Percentiles rank a stretch among this genome's conserved stretches.
These are phyloP conservation scores for Magnolia officinalis DNA, from an alignment of 164 flowering plant genomes.

Conservation along the genomic window DNA sequence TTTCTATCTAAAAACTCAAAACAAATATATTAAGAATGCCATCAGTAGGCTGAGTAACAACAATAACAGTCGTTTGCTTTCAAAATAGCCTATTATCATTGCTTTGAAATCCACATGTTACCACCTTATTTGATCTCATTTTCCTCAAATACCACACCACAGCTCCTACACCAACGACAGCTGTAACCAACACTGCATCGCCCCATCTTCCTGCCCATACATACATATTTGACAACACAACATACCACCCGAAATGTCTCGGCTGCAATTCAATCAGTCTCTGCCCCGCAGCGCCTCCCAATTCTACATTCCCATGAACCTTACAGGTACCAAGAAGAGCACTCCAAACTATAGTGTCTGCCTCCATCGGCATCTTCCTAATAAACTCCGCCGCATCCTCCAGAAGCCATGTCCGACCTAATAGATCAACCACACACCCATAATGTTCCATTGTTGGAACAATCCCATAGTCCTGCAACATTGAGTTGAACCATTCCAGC, in stretches of 20 bases:
- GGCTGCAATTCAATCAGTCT: slow-evolving; percentile 57
- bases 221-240: slow-evolving; percentile 52
- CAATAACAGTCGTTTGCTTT: slow-evolving; percentile 11
- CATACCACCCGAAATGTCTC: slow-evolving; percentile 57
- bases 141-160: slow-evolving; percentile 66
- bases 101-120: slow-evolving; percentile 85
- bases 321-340: slow-evolving; percentile 77
- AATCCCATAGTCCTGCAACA: slow-evolving; percentile 37
- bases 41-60: no score
- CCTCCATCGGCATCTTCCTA: slow-evolving; percentile 59
- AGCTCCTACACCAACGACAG: slow-evolving; percentile 55
- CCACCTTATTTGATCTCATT: slow-evolving; percentile 73
- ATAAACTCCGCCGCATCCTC: slow-evolving; percentile 50
- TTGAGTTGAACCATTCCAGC: slow-evolving; percentile 42
- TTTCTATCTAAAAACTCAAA: no score
- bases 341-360: slow-evolving; percentile 71
- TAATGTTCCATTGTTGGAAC: slow-evolving; percentile 71
- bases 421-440: slow-evolving; percentile 74
- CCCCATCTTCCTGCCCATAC: slow-evolving; percentile 61
- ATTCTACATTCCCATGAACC: slow-evolving; percentile 53
- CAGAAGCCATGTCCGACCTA: slow-evolving; percentile 72
- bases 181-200: slow-evolving; percentile 59
- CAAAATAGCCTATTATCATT: slow-evolving; percentile 86
- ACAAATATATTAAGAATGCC: no score
- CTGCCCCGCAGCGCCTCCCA: slow-evolving; percentile 48